Conservation (phyloP, 140 eudicot genomes). For the Oenanthe javanica region DNA sequence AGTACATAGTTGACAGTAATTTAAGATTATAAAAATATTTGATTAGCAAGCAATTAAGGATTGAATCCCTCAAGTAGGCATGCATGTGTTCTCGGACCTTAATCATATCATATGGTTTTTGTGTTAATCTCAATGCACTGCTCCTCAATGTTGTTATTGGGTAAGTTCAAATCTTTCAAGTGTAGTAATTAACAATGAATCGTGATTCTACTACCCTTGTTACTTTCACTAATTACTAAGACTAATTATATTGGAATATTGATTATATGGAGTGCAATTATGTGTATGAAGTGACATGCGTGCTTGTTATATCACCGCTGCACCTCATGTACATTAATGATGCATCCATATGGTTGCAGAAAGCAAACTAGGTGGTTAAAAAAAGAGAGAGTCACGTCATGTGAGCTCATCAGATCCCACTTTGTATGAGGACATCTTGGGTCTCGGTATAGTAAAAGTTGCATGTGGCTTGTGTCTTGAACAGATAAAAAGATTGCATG, state of each 20-base stretch:
- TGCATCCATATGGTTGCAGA: constrained; percentile 4
- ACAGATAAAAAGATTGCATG: background rate
- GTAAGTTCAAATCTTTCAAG: too few species aligned
- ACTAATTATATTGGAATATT: background rate
- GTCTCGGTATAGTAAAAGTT: background rate
- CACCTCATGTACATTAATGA: background rate
- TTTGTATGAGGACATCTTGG: background rate
- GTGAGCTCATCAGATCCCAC: constrained; percentile 7
- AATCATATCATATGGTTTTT: background rate
- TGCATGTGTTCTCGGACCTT: background rate
- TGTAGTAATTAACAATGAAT: too few species aligned
- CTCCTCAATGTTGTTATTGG: too few species aligned
- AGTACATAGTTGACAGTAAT: background rate
- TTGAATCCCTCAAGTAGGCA: background rate
- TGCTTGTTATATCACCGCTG: background rate
- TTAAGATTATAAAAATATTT: background rate
- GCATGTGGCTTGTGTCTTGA: constrained; percentile 2
- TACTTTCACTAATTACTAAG: background rate
- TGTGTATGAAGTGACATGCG: background rate
- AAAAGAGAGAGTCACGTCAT: background rate
- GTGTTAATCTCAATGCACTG: background rate
- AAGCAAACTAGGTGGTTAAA: background rate
- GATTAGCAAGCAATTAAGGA: background rate
- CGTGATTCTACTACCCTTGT: background rate
- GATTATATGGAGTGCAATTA: background rate